These are phyloP conservation scores for Friedmanniomyces simplex DNA, from an alignment of 495 filamentous ascomycete genomes.

Conservation along the genomic window DNA sequence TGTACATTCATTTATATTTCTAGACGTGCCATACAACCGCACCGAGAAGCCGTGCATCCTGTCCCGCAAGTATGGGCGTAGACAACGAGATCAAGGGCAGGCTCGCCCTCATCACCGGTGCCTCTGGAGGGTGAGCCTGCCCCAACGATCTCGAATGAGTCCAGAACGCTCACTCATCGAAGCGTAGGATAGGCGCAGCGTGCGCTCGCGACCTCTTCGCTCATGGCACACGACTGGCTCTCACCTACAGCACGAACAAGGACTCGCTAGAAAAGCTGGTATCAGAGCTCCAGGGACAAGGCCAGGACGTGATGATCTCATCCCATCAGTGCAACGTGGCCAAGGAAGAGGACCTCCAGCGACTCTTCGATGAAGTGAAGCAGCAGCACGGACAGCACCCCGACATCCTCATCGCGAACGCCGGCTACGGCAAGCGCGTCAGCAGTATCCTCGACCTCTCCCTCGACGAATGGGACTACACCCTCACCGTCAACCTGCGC, in stretches of 20 bases:
- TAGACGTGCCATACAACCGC: too few relatives aligned
- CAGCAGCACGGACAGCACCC: constrained; percentile 43
- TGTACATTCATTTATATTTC: too few relatives aligned
- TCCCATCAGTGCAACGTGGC: constrained; percentile 49
- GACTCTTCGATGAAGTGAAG: constrained; percentile 44
- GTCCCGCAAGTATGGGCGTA: constrained; percentile 8
- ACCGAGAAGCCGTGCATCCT: neutral
- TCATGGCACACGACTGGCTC: constrained; percentile 45
- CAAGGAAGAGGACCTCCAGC: constrained; percentile 39
- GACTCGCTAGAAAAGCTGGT: constrained; percentile 38
- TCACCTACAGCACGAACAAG: constrained; percentile 49
- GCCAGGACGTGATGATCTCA: constrained; percentile 36
- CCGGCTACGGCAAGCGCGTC: constrained; percentile 43
- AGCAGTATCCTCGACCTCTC: constrained; percentile 41
- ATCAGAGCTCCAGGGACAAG: constrained; percentile 6
- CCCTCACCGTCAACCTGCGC: constrained; percentile 53
- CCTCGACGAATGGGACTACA: constrained; percentile 58
- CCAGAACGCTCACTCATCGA: constrained; percentile 9
- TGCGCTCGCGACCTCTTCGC: constrained; percentile 46
- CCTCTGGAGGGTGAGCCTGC: constrained; percentile 49
- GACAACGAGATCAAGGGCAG: constrained; percentile 48
- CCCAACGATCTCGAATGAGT: too few relatives aligned
- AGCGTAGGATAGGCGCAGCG: constrained; percentile 44
- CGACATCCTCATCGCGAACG: constrained; percentile 54
- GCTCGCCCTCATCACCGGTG: constrained; percentile 54